Base-by-base conservation (phyloP, 1,284 basidiomycete genomes). In the Sporisorium sorghi region DNA sequence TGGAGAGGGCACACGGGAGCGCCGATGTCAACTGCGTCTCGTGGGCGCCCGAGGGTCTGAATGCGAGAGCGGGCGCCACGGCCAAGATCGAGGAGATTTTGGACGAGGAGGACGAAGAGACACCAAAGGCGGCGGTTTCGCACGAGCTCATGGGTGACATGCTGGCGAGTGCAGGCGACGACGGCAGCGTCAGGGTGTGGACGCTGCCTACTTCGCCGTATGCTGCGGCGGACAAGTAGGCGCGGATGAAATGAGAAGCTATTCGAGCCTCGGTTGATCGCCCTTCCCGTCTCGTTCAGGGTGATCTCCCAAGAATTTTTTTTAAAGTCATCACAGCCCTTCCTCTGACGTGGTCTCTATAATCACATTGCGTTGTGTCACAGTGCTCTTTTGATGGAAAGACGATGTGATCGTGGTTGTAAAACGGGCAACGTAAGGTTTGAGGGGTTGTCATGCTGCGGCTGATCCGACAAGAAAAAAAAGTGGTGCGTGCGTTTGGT, bases 141-240 rank as follows among this genome's bases (percentile, higher is more conserved):
- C 43, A 63, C 42, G 43, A 50, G 43, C 24, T 44, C 58, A 73
- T 67, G 63, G 87, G 89, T 69, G 86, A 90, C 73, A 62, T 93
- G 4, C 86, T 94, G 5, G 91, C 91, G 0, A 92, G 90, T 7
- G 88, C 90, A 0, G 93, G 91, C 1, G 93, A 95, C 73, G 93
- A 94, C 80, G 91, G 91, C 5, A 82, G 86, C 24, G 87, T 91
- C 37, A 89, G 88, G 73, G 87, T 94, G 37, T 94, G 92, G 93
- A 76, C 62, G 8, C 37, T 77, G 32, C 49, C 59, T 7, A 55
- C 26, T 14, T 74, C 65, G 24, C 47, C 58, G 5, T 73, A 62
- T 52, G 73, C 68, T 9, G 49, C 19, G 28, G 28, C 39, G 21
- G 32, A 54, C 28, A 35, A 56, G 32, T 44, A 43, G 33, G 19